Conservation (phyloP, 1,284 basidiomycete species). For the Amylostereum areolatum region DNA sequence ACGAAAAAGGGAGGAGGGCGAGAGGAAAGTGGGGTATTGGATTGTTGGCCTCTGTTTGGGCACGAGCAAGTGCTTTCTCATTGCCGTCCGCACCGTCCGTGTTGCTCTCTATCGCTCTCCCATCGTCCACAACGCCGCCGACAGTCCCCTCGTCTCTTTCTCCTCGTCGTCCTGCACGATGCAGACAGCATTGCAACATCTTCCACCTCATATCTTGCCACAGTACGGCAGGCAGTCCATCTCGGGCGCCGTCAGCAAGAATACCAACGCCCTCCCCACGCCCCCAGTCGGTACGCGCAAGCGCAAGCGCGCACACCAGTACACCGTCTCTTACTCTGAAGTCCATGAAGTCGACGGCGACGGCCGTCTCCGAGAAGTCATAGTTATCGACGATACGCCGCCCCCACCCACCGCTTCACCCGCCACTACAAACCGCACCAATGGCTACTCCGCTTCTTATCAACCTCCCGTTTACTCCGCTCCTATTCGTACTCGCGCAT, state of each 20-base stretch:
- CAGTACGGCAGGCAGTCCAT: constrained; percentile 44
- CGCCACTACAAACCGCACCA: constrained; percentile 54
- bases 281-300: constrained; percentile 66
- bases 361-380: constrained; percentile 72
- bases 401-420: constrained; percentile 74
- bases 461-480: constrained; percentile 69
- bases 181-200: constrained; percentile 63
- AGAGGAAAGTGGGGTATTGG: constrained; percentile 12
- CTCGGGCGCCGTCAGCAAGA: constrained; percentile 16
- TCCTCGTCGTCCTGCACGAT: constrained; percentile 45
- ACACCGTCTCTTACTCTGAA: constrained; percentile 76
- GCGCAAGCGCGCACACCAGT: constrained; percentile 74
- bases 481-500: constrained; percentile 72
- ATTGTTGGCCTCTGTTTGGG: too few species aligned
- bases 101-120: constrained; percentile 9
- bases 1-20: neutral
- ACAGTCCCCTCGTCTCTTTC: constrained; percentile 36
- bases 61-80: constrained; percentile 10
- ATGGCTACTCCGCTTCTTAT: constrained; percentile 68
- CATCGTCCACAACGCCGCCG: constrained; percentile 20
- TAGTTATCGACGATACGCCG: constrained; percentile 83
- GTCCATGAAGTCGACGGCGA: constrained; percentile 75
- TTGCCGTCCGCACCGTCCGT: constrained; percentile 11
- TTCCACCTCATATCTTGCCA: constrained; percentile 50
- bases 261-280: constrained; percentile 39